A percentile compares a stretch with the other conserved stretches of the same genome.
Conservation (phyloP, 2,329 filamentous ascomycete genomes). For the Cytospora piceicola region DNA sequence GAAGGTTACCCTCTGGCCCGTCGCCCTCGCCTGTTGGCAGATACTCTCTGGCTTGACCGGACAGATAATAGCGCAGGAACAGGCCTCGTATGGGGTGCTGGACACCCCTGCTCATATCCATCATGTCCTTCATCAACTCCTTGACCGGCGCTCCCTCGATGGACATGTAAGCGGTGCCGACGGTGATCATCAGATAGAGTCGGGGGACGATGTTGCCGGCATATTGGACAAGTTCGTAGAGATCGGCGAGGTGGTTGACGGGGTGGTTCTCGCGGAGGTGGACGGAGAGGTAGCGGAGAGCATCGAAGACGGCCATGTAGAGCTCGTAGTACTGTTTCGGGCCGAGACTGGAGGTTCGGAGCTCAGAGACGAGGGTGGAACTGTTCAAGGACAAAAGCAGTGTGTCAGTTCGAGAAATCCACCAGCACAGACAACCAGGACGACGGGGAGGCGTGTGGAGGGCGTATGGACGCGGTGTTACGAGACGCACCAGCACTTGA, state of each 20-base stretch:
- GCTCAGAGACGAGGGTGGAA: slow-evolving; percentile 96
- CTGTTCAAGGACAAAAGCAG: slow-evolving; percentile 50
- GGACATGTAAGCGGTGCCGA: slow-evolving; percentile 98
- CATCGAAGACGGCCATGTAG: slow-evolving; percentile 99
- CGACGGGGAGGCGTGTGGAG: slow-evolving; percentile 19
- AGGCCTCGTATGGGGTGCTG: slow-evolving; percentile 95
- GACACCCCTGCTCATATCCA: slow-evolving; percentile 99
- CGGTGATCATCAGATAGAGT: slow-evolving; percentile 98
- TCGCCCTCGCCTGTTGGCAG: slow-evolving; percentile 82
- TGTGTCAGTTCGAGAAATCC: slow-evolving; percentile 1
- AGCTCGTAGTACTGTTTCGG: slow-evolving; percentile 99
- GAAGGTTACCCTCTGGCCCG: slow-evolving; percentile 91
- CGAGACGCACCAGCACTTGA: slow-evolving; percentile 91
- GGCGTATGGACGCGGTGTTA: slow-evolving; percentile 3
- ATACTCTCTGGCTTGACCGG: slow-evolving; percentile 89
- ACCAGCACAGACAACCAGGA: not conserved
- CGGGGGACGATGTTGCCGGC: slow-evolving; percentile 96
- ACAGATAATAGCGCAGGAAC: slow-evolving; percentile 94
- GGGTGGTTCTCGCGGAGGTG: slow-evolving; percentile 97
- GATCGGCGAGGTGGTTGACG: slow-evolving; percentile 94
- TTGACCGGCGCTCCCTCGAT: slow-evolving; percentile 98
- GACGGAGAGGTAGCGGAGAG: slow-evolving; percentile 91
- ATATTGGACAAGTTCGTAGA: slow-evolving; percentile 98
- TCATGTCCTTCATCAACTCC: slow-evolving; percentile 99
- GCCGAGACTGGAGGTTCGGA: slow-evolving; percentile 94